A percentile compares a stretch with the other conserved stretches of the same genome.
Evolutionary conservation across 2,329 filamentous ascomycete species (phyloP).

Genomic region (Fusarium sp.): DNA sequence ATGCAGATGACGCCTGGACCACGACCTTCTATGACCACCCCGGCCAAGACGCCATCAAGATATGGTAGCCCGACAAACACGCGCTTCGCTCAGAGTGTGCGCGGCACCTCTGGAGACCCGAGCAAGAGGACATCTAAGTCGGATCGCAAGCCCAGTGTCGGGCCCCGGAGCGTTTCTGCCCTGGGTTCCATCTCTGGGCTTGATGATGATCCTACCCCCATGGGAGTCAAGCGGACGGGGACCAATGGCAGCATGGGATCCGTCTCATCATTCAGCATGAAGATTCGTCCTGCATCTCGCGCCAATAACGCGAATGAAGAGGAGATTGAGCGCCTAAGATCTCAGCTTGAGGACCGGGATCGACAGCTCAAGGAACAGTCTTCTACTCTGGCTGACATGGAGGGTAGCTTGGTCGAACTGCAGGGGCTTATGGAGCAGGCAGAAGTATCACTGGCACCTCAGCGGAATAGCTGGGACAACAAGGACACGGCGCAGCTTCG

Average conservation of each 20-base stretch:
- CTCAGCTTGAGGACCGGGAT: conserved; percentile 85
- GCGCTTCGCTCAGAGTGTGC: conserved; percentile 73
- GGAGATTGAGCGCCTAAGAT: conserved; percentile 78
- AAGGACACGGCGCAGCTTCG: conserved; percentile 82
- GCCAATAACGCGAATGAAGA: conserved; percentile 70
- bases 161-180: conserved; percentile 70
- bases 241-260: conserved; percentile 67
- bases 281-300: conserved; percentile 65
- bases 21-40: conserved; percentile 67
- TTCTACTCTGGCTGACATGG: conserved; percentile 86
- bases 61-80: conserved; percentile 59
- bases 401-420: conserved; percentile 85
- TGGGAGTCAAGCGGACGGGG: conserved; percentile 63
- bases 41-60: conserved; percentile 52
- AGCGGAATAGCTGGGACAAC: conserved; percentile 68
- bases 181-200: conserved; percentile 63
- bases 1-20: conserved; percentile 71
- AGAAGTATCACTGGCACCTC: conserved; percentile 52
- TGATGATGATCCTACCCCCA: conserved; percentile 69
- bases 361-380: conserved; percentile 91
- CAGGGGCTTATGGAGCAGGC: conserved; percentile 73
- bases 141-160: conserved; percentile 63
- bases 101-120: conserved; percentile 71
- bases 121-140: conserved; percentile 64
- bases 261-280: conserved; percentile 64